A percentile compares a stretch with the other conserved stretches of the same genome.
phyloP scores from a whole-genome alignment of 2,329 filamentous ascomycete genomes.

The Bipolaris victoriae region DNA sequence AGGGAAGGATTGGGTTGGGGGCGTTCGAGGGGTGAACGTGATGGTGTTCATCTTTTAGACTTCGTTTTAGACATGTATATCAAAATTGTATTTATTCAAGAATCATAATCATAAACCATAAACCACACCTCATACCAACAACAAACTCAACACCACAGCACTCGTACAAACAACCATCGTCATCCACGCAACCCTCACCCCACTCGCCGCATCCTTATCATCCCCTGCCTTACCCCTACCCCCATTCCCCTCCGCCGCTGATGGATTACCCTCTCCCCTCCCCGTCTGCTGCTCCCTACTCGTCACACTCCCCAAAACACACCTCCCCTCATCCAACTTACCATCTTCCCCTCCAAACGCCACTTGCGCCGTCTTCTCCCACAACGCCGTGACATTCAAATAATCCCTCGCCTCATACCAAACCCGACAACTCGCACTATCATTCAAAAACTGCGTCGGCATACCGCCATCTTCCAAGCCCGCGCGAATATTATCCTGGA shows the following conservation, averaged over 20 bases:
- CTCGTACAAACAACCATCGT: constrained; percentile 18
- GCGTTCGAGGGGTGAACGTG: not conserved
- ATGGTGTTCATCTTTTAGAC: not conserved
- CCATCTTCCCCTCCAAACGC: no score
- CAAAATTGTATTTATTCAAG: not conserved
- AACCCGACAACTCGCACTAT: constrained; percentile 66
- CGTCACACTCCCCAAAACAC: constrained; percentile 40
- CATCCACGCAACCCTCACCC: constrained; percentile 21
- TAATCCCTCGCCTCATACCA: constrained; percentile 64
- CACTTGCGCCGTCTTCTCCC: constrained; percentile 51
- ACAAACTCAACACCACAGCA: constrained; percentile 12
- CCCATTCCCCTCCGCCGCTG: constrained; percentile 10
- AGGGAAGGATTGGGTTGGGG: constrained; percentile 18
- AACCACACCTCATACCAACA: constrained; percentile 4
- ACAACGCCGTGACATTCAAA: constrained; percentile 58
- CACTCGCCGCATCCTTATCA: constrained; percentile 25
- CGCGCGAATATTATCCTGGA: constrained; percentile 48
- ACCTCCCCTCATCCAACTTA: constrained; percentile 38
- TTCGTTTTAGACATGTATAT: not conserved
- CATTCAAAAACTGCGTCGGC: constrained; percentile 66
- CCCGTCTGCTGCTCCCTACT: constrained; percentile 36
- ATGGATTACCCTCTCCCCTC: constrained; percentile 31
- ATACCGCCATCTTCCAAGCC: constrained; percentile 43
- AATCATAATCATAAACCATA: not conserved
- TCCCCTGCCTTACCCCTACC: constrained; percentile 11